These are phyloP conservation scores for Rubus parviflorus DNA, from an alignment of 306 rosid genomes.

Conservation along the genomic window DNA sequence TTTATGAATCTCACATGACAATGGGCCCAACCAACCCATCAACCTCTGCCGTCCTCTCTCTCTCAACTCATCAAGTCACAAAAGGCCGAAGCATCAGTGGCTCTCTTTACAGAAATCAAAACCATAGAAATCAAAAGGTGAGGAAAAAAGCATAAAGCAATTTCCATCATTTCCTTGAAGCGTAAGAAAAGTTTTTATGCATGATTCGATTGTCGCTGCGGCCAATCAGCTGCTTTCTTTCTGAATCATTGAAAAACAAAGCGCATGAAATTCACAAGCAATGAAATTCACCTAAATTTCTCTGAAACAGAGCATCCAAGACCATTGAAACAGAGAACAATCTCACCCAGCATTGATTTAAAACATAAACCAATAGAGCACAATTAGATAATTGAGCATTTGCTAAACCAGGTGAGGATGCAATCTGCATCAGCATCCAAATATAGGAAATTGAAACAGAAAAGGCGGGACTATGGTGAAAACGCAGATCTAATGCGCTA, in stretches of 20 bases:
- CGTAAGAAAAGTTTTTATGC: slow-evolving; percentile 48
- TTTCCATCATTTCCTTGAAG: slow-evolving; percentile 46
- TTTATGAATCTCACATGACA: slow-evolving; percentile 57
- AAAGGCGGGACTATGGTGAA: neutral
- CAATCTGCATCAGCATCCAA: neutral
- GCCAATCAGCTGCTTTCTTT: slow-evolving; percentile 33
- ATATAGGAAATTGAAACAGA: slow-evolving; percentile 7
- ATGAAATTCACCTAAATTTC: slow-evolving; percentile 10
- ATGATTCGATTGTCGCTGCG: slow-evolving; percentile 20
- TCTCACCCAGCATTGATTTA: neutral
- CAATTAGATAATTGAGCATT: neutral
- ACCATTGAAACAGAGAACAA: neutral
- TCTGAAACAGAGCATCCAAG: slow-evolving; percentile 12
- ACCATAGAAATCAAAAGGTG: slow-evolving; percentile 22
- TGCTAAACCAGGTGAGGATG: neutral
- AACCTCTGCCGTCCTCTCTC: slow-evolving; percentile 26
- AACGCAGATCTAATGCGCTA: slow-evolving; percentile 26
- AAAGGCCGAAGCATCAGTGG: slow-evolving; percentile 21
- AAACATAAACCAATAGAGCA: neutral
- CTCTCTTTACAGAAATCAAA: slow-evolving; percentile 43
- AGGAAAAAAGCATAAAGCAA: slow-evolving; percentile 20
- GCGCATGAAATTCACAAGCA: neutral
- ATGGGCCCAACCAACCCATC: slow-evolving; percentile 38
- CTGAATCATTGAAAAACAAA: slow-evolving; percentile 5
- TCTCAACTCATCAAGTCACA: slow-evolving; percentile 19